phyloP scores from a whole-genome alignment of 495 filamentous ascomycete species.

The Talaromyces wortmannii region DNA sequence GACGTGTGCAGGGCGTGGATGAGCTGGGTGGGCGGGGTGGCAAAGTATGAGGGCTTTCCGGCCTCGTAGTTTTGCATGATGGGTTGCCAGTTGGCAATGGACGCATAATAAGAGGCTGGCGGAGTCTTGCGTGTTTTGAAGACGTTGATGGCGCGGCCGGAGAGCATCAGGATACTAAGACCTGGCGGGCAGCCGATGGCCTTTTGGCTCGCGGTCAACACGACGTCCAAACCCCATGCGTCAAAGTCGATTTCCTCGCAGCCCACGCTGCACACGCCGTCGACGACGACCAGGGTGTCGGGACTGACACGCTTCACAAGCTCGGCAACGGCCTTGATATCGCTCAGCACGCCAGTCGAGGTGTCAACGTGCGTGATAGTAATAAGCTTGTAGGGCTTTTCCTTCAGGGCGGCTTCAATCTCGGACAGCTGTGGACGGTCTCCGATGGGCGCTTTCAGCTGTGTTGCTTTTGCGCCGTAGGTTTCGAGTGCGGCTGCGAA shows the following conservation, averaged over 20 bases:
- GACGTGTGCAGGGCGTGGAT: constrained; percentile 91
- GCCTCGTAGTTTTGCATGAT: constrained; percentile 99
- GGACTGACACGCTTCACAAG: constrained; percentile 81
- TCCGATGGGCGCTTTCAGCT: constrained; percentile 83
- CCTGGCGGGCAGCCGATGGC: constrained; percentile 93
- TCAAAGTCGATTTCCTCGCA: constrained; percentile 95
- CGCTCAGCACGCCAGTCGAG: constrained; percentile 88
- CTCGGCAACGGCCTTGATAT: constrained; percentile 76
- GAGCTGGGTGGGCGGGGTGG: constrained; percentile 90
- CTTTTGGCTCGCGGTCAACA: constrained; percentile 92
- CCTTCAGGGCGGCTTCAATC: constrained; percentile 77
- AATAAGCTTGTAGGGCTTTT: constrained; percentile 85
- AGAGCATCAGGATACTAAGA: constrained; percentile 86
- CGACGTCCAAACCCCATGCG: constrained; percentile 87
- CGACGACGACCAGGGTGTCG: constrained; percentile 82
- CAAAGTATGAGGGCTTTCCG: constrained; percentile 95
- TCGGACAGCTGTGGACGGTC: constrained; percentile 80
- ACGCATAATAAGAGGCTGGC: constrained; percentile 84
- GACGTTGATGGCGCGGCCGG: constrained; percentile 76
- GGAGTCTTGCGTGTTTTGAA: constrained; percentile 75
- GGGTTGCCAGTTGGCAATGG: constrained; percentile 93
- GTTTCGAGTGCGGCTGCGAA: constrained; percentile 87
- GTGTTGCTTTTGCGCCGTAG: constrained; percentile 83
- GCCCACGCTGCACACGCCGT: constrained; percentile 95
- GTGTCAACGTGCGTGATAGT: constrained; percentile 97